phyloP scores from a whole-genome alignment of 257 asterid species.

The Lycium ferocissimum region DNA sequence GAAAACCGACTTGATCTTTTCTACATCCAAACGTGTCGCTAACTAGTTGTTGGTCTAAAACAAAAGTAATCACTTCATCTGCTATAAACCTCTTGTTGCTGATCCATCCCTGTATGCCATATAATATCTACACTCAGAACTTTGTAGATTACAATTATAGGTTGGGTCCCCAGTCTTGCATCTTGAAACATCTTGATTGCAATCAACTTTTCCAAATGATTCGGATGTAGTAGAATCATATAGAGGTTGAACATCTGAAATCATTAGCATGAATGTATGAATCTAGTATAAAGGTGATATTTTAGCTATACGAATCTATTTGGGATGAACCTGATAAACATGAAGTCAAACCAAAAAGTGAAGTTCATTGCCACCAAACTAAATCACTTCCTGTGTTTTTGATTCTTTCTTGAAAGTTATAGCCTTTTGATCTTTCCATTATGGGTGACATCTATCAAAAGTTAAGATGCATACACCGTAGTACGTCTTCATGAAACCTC shows the following conservation, averaged over 20 bases:
- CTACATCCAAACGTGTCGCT: conserved; percentile 6
- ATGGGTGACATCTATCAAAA: too few relatives aligned
- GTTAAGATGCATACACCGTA: too few relatives aligned
- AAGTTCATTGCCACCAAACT: conserved; percentile 28
- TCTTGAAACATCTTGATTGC: neutral
- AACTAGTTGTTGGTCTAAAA: neutral
- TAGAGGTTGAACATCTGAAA: too few relatives aligned
- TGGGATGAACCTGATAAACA: too few relatives aligned
- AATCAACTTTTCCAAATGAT: neutral
- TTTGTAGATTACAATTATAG: neutral
- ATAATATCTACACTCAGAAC: neutral
- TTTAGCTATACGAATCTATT: too few relatives aligned
- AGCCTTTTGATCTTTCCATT: too few relatives aligned
- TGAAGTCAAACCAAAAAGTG: too few relatives aligned
- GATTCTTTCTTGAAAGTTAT: too few relatives aligned
- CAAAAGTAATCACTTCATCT: conserved; percentile 6
- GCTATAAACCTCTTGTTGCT: neutral
- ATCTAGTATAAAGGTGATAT: too few relatives aligned
- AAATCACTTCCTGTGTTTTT: neutral
- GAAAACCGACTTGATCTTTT: neutral
- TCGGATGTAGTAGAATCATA: neutral
- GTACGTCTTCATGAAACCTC: too few relatives aligned
- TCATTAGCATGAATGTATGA: too few relatives aligned
- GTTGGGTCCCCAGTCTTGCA: neutral
- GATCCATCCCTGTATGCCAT: neutral